These are phyloP conservation scores for Pyricularia pennisetigena DNA, from an alignment of 2,329 filamentous ascomycete species.

Conservation along the genomic window DNA sequence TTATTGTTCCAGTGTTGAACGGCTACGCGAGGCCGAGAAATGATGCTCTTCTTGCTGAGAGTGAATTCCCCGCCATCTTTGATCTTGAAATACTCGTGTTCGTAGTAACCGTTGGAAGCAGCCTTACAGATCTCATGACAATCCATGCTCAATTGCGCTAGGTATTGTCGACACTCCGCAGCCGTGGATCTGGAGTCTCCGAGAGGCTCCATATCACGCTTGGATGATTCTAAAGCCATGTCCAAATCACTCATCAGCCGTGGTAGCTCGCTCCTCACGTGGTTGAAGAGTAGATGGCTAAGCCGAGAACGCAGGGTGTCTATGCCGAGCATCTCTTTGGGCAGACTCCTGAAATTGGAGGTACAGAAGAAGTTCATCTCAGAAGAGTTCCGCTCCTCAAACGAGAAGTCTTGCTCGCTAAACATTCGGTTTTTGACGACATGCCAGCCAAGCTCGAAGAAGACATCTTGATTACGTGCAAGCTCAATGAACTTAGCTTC, in stretches of 20 bases:
- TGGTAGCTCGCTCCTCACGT: slow-evolving; percentile 36
- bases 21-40: not conserved
- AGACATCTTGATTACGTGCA: slow-evolving; percentile 33
- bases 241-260: slow-evolving; percentile 31
- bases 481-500: slow-evolving; percentile 29
- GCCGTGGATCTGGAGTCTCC: not conserved
- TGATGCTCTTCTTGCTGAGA: not conserved
- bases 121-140: not conserved
- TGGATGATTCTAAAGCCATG: not conserved
- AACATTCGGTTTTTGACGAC: slow-evolving; percentile 36
- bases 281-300: slow-evolving; percentile 36
- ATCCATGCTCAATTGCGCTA: not conserved
- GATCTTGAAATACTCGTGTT: not conserved
- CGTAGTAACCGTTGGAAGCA: not conserved
- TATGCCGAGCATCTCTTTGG: slow-evolving; percentile 32
- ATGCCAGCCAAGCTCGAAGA: slow-evolving; percentile 43
- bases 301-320: slow-evolving; percentile 34
- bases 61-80: not conserved
- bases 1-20: not conserved
- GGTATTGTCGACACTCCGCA: not conserved
- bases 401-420: slow-evolving; percentile 17
- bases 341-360: slow-evolving; percentile 26
- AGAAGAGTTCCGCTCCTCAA: slow-evolving; percentile 23
- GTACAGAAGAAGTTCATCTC: slow-evolving; percentile 33
- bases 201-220: not conserved